These are phyloP conservation scores for Quercus wislizeni DNA, from an alignment of 306 rosid genomes.

Conservation along the genomic window DNA sequence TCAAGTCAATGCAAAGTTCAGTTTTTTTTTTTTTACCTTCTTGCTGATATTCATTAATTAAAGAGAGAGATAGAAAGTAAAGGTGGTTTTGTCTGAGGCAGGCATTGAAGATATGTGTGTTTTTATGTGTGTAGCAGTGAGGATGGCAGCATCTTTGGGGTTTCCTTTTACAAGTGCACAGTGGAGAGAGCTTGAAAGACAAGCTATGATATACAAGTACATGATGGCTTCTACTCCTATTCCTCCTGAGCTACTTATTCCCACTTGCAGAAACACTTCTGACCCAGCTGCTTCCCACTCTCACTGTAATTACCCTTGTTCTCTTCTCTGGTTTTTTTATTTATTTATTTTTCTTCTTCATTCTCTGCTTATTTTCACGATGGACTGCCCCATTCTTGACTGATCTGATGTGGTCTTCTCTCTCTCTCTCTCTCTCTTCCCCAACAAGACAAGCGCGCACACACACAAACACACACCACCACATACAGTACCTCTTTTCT, in stretches of 20 bases:
- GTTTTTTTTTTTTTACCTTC: not conserved
- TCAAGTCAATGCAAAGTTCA: not conserved
- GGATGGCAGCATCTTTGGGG: constrained; percentile 56
- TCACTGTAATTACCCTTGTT: constrained; percentile 27
- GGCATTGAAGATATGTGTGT: constrained; percentile 14
- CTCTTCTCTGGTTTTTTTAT: not conserved
- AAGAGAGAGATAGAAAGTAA: constrained; percentile 16
- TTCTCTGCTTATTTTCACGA: not conserved
- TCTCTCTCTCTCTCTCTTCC: not conserved
- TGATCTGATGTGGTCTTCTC: not conserved
- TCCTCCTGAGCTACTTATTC: constrained; percentile 59
- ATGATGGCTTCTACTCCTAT: constrained; percentile 74
- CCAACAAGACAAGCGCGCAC: not conserved
- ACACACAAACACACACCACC: not conserved
- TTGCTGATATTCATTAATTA: constrained; percentile 10
- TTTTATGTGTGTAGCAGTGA: constrained; percentile 32
- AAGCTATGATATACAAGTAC: constrained; percentile 86
- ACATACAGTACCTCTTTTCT: not conserved
- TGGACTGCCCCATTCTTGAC: not conserved
- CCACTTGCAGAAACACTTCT: constrained; percentile 4
- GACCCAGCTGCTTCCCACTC: constrained; percentile 24
- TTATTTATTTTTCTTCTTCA: not conserved
- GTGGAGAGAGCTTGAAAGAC: constrained; percentile 82
- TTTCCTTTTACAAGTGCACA: constrained; percentile 75
- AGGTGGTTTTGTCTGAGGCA: constrained; percentile 18